Evolutionary conservation across 768 basidiomycete genomes (phyloP).

Genomic region (Leucocoprinus leucothites): DNA sequence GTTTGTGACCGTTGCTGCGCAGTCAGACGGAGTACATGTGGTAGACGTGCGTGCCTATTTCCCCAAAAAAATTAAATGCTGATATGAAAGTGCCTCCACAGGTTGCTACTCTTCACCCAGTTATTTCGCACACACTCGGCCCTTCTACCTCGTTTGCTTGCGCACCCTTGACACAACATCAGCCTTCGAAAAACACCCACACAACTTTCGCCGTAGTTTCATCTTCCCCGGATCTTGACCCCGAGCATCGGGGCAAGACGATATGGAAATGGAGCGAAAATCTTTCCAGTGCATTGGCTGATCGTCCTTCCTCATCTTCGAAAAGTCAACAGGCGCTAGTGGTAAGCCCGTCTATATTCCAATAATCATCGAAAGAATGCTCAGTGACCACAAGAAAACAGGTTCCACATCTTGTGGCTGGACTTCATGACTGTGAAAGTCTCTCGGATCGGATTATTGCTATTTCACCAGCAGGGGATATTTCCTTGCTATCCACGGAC

Average conservation of each 20-base stretch:
- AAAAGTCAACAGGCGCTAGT: conserved; percentile 23
- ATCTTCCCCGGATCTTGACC: conserved; percentile 38
- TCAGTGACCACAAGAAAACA: conserved; percentile 34
- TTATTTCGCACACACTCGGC: conserved; percentile 67
- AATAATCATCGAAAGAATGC: neutral
- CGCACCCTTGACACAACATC: conserved; percentile 47
- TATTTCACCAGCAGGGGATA: conserved; percentile 20
- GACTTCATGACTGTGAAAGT: conserved; percentile 21
- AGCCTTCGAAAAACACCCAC: conserved; percentile 32
- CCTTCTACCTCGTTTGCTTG: conserved; percentile 61
- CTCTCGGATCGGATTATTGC: conserved; percentile 23
- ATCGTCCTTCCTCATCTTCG: conserved; percentile 19
- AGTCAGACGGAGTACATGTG: conserved; percentile 74
- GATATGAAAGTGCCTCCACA: conserved; percentile 20
- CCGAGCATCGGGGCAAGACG: conserved; percentile 41
- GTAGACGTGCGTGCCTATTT: conserved; percentile 48
- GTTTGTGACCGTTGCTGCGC: conserved; percentile 64
- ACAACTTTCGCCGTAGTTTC: conserved; percentile 56
- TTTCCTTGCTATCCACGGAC: conserved; percentile 21
- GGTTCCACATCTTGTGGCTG: conserved; percentile 17
- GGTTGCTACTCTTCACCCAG: conserved; percentile 63
- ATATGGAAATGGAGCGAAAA: conserved; percentile 64
- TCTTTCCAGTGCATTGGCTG: conserved; percentile 22
- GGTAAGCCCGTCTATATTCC: conserved; percentile 13
- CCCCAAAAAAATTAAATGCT: neutral